These are phyloP conservation scores for Thozetella sp. DNA, from an alignment of 495 filamentous ascomycete species.

Conservation along the genomic window DNA sequence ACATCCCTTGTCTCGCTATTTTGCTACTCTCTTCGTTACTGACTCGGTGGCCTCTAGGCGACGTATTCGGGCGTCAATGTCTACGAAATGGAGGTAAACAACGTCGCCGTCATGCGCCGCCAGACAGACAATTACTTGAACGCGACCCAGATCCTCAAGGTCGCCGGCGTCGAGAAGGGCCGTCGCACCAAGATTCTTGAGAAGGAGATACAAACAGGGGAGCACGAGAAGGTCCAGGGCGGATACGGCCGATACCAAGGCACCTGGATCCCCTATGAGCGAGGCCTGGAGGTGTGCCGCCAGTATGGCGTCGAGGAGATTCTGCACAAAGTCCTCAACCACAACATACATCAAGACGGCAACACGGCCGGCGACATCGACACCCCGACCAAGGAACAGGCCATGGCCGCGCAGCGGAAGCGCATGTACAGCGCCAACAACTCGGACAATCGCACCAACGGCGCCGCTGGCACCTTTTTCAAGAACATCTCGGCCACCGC, in stretches of 20 bases:
- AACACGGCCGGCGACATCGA: slow-evolving; percentile 65
- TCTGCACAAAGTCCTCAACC: slow-evolving; percentile 80
- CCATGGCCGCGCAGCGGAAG: slow-evolving; percentile 96
- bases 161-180: slow-evolving; percentile 94
- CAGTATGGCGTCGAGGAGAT: slow-evolving; percentile 93
- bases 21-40: slow-evolving; percentile 4
- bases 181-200: slow-evolving; percentile 96
- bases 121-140: slow-evolving; percentile 92
- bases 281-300: slow-evolving; percentile 88
- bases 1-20: not conserved
- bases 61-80: slow-evolving; percentile 93
- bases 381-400: slow-evolving; percentile 98
- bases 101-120: slow-evolving; percentile 89
- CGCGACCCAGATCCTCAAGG: slow-evolving; percentile 95
- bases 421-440: slow-evolving; percentile 78
- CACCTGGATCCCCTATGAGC: slow-evolving; percentile 92
- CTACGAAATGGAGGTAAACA: slow-evolving; percentile 97
- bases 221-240: slow-evolving; percentile 97
- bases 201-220: slow-evolving; percentile 93
- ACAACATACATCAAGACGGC: slow-evolving; percentile 83
- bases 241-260: slow-evolving; percentile 99
- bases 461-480: slow-evolving; percentile 84
- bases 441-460: slow-evolving; percentile 64
- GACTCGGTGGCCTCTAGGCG: slow-evolving; percentile 57
- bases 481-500: slow-evolving; percentile 93